These are phyloP conservation scores for Leccinellum luteum DNA, from an alignment of 768 basidiomycete genomes.

Conservation along the genomic window DNA sequence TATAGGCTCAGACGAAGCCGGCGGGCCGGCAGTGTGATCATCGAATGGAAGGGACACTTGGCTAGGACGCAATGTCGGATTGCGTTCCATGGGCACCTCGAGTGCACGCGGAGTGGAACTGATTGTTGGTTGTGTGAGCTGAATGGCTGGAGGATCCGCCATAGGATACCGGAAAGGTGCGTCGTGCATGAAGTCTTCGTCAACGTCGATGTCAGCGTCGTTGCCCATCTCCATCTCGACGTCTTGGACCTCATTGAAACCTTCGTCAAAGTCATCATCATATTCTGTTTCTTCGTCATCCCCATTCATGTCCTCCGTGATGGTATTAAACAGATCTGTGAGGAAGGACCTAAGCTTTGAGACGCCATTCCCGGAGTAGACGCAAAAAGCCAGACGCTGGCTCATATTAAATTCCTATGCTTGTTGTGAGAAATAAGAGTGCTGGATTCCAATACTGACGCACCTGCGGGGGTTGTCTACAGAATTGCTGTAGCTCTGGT, in stretches of 20 bases:
- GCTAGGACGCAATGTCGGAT: slow-evolving; percentile 23
- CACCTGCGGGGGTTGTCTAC: slow-evolving; percentile 84
- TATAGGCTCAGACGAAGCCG: slow-evolving; percentile 4
- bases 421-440: slow-evolving; percentile 1
- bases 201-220: slow-evolving; percentile 42
- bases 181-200: slow-evolving; percentile 43
- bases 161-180: slow-evolving; percentile 28
- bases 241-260: slow-evolving; percentile 31
- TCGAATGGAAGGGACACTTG: slow-evolving; percentile 12
- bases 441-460: slow-evolving; percentile 25
- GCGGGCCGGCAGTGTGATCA: slow-evolving; percentile 1
- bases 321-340: slow-evolving; percentile 69
- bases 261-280: slow-evolving; percentile 44
- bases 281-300: slow-evolving; percentile 68
- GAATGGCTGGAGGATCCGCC: slow-evolving; percentile 9
- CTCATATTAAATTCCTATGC: slow-evolving; percentile 84
- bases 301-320: slow-evolving; percentile 66
- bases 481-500: slow-evolving; percentile 83
- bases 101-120: slow-evolving; percentile 13
- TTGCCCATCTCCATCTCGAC: slow-evolving; percentile 35
- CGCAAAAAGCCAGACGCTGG: slow-evolving; percentile 90
- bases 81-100: slow-evolving; percentile 32
- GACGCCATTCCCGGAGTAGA: slow-evolving; percentile 93
- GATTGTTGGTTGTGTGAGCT: slow-evolving; percentile 11
- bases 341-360: slow-evolving; percentile 77